Percentiles rank a stretch among this genome's conserved stretches.
phyloP scores from a whole-genome alignment of 352 stramenopile genomes.

The Phytophthora nicotianae region DNA sequence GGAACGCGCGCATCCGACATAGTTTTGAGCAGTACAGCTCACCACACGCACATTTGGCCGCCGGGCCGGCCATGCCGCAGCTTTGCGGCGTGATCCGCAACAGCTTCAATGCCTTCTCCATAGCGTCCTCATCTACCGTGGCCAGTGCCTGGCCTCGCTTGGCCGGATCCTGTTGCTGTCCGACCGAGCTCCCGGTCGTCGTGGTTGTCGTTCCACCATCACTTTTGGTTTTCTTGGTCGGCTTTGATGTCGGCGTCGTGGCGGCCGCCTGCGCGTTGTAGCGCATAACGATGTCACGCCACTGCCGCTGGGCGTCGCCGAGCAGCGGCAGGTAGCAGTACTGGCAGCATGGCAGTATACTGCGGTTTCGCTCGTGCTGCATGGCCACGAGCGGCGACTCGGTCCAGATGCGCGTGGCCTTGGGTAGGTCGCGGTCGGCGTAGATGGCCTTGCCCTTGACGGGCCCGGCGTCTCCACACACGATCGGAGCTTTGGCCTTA shows the following conservation, averaged over 20 bases:
- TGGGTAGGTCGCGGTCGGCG: constrained; percentile 52
- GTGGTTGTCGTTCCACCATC: constrained; percentile 13
- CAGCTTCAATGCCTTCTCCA: constrained; percentile 50
- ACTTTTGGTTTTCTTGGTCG: background rate
- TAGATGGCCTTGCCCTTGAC: constrained; percentile 82
- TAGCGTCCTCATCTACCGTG: constrained; percentile 31
- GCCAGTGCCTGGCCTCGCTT: background rate
- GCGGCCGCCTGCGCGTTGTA: constrained; percentile 21
- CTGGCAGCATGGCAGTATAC: constrained; percentile 54
- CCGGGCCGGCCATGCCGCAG: constrained; percentile 51
- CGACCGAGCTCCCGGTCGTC: background rate
- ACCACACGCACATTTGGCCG: constrained; percentile 61
- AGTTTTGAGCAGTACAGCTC: constrained; percentile 87
- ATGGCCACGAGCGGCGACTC: constrained; percentile 76
- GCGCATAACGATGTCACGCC: constrained; percentile 47
- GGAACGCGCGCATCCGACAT: constrained; percentile 69
- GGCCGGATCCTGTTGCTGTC: background rate
- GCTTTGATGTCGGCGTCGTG: background rate
- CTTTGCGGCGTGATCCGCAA: constrained; percentile 51
- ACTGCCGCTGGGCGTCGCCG: constrained; percentile 51
- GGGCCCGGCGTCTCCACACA: constrained; percentile 57
- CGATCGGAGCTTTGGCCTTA: constrained; percentile 63
- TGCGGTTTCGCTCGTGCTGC: constrained; percentile 65
- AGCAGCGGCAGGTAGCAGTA: constrained; percentile 78
- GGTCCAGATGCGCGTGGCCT: constrained; percentile 62